Evolutionary conservation across 1,284 basidiomycete species (phyloP), one percentile per base, ranked within the genome.

Genomic region (Apiotrichum mycotoxinovorans): DNA sequence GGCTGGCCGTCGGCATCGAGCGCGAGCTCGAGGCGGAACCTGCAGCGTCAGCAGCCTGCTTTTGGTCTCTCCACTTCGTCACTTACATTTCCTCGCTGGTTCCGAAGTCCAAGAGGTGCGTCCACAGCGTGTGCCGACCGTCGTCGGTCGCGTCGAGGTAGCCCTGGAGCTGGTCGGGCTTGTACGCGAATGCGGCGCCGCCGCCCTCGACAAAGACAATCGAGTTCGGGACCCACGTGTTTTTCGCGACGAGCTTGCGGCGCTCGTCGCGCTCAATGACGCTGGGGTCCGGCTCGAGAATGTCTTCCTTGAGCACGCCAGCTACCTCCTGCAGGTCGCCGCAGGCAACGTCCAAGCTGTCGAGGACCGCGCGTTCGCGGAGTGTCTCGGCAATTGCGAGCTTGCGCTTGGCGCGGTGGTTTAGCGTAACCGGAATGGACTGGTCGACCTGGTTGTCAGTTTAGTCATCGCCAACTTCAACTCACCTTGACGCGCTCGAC

Each of bases 401-500:
- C 53, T 68, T 66, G 42, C 63, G 58, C 22, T 54, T 56, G 11
- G 48, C 35, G 35, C 58, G 58, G 25, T 42, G 41, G 33, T 48
- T 23, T 22, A 48, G 20, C 2, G 30, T 23, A 20, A 34, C n/a
- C 37, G 61, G 55, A 18, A 63, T 34, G 35, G 52, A 54, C 42
- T 65, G 63, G 51, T 65, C 59, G 22, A 67, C 53, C 66, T 68
- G 34, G 5, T 11, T n/a, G 41, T 54, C 20, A 49, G 47, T 49
- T n/a, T n/a, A n/a, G n/a, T n/a, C n/a, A n/a, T n/a, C n/a, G n/a
- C n/a, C n/a, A n/a, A n/a, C n/a, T n/a, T n/a, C n/a, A 14, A 72
- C 78, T 65, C 54, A 79, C 79, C 55, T 69, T 66, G n/a, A 78
- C 61, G 3, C 80, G 66, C 52, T 78, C 72, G 4, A 82, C 79